These are phyloP conservation scores for Tetrapisispora nanseiensis DNA, from an alignment of 805 yeast species.

Conservation along the genomic window DNA sequence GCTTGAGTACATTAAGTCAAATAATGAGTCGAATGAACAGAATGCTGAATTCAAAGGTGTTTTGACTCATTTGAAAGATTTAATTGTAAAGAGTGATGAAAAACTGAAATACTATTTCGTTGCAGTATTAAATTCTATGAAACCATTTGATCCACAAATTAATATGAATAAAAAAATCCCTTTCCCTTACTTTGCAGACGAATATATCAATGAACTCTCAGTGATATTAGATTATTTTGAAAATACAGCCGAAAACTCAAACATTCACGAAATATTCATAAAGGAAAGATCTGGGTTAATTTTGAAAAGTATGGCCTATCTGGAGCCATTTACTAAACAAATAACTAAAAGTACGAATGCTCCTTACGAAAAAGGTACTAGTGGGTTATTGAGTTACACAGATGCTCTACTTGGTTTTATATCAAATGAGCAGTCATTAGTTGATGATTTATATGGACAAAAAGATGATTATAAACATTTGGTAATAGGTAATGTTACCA, in stretches of 20 bases:
- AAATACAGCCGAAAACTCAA: constrained; percentile 22
- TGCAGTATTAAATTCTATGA: constrained; percentile 33
- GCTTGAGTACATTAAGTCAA: constrained; percentile 34
- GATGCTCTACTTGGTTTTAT: constrained; percentile 42
- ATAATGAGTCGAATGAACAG: constrained; percentile 13
- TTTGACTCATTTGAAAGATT: constrained; percentile 44
- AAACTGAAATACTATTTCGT: constrained; percentile 43
- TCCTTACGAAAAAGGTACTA: constrained; percentile 53
- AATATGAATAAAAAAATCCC: constrained; percentile 33
- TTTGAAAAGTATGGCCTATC: constrained; percentile 34
- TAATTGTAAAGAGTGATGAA: constrained; percentile 48
- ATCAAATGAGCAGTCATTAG: constrained; percentile 40
- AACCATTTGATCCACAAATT: constrained; percentile 38
- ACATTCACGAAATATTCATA: constrained; percentile 30
- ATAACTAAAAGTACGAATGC: constrained; percentile 30
- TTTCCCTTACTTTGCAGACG: constrained; percentile 33
- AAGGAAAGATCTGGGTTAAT: constrained; percentile 37
- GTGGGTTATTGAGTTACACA: constrained; percentile 46
- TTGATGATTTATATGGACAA: constrained; percentile 34
- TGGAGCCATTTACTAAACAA: constrained; percentile 39
- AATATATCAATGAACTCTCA: constrained; percentile 30
- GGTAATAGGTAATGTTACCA: constrained; percentile 29
- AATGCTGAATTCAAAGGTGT: constrained; percentile 54
- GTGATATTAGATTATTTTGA: constrained; percentile 40
- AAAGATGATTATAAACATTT: constrained; percentile 23